These are phyloP conservation scores for Alternaria consortialis DNA, from an alignment of 2,329 filamentous ascomycete genomes.

Conservation along the genomic window DNA sequence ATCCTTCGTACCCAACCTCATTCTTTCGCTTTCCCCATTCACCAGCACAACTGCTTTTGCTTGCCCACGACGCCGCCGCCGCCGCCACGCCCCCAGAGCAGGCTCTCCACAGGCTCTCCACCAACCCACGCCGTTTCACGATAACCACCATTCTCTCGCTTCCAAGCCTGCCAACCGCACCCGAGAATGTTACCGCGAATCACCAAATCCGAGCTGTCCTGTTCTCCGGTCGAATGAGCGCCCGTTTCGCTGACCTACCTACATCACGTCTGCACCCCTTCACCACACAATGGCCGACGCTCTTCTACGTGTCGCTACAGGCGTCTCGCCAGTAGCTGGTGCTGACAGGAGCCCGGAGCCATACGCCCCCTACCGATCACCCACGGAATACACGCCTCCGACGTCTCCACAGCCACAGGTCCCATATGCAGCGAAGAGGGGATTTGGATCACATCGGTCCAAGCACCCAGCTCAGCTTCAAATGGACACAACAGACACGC, in stretches of 20 bases:
- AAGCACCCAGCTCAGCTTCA: slow-evolving; percentile 41
- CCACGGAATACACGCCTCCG: slow-evolving; percentile 46
- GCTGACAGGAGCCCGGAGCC: slow-evolving; percentile 19
- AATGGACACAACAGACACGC: slow-evolving; percentile 36
- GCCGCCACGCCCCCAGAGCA: slow-evolving; percentile 5
- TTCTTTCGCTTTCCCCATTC: slow-evolving; percentile 15
- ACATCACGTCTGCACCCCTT: slow-evolving; percentile 15
- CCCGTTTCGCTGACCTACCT: slow-evolving; percentile 16
- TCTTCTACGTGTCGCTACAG: slow-evolving; percentile 29
- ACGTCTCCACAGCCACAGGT: slow-evolving; percentile 41
- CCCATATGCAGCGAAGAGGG: slow-evolving; percentile 26
- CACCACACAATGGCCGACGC: slow-evolving; percentile 42
- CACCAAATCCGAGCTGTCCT: slow-evolving; percentile 28
- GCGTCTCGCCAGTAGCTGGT: slow-evolving; percentile 17
- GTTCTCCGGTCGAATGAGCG: slow-evolving; percentile 44
- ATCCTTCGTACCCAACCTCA: slow-evolving; percentile 11
- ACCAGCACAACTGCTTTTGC: slow-evolving; percentile 8
- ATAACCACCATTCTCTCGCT: not conserved
- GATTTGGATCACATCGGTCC: slow-evolving; percentile 34
- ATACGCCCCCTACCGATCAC: slow-evolving; percentile 36
- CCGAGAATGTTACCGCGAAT: slow-evolving; percentile 41
- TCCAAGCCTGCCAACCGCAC: slow-evolving; percentile 6
- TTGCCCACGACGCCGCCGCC: not conserved
- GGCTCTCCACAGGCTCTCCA: not conserved
- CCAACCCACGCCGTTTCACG: not conserved